Base-by-base conservation (phyloP, 805 yeast species). In the Ogataea chonburiensis region DNA sequence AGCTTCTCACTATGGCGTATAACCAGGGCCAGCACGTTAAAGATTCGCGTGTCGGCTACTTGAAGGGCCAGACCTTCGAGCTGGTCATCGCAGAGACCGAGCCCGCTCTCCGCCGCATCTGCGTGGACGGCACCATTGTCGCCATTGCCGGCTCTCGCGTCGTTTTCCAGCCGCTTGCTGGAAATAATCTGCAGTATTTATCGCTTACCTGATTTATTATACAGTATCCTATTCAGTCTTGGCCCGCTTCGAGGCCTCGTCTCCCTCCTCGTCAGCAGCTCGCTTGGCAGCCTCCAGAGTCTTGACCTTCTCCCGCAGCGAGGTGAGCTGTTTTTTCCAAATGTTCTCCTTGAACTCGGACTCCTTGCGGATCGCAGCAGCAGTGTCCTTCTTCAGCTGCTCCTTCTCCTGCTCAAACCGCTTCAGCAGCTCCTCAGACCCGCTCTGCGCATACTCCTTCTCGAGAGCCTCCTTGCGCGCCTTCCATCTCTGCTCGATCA, bases 91-190 rank as follows among this genome's bases (percentile, higher is more conserved):
- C 42, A 18, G 50, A 71, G 7, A 38, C 53, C 1, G 68, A 64
- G 26, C 53, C 50, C 7, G 52, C 49, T 9, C 50, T 63, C n/a
- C 60, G 73, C 43, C 61, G 87, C 21, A 69, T 81, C 55, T 83
- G 91, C 50, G 52, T 83, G 9, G 93, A 83, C 56, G 93, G 93
- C 0, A 60, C 71, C 13, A 78, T 76, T 2, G 52, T 72, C 12
- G 22, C 34, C 17, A 11, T 53, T 9, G 39, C 35, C 7, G 47
- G 42, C 10, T 27, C 23, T 20, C 26, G 30, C 13, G 42, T 44
- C 18, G 25, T 33, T 7, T 33, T 44, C 33, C n/a, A 15, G 28
- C 7, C 14, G 12, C 13, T 23, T 12, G 13, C 5, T 2, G 10
- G 16, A 10, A 12, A 23, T 5, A 17, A 13, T 9, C 17, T 35